Conservation (phyloP, 2,329 filamentous ascomycete genomes). For the Monosporascus ibericus region DNA sequence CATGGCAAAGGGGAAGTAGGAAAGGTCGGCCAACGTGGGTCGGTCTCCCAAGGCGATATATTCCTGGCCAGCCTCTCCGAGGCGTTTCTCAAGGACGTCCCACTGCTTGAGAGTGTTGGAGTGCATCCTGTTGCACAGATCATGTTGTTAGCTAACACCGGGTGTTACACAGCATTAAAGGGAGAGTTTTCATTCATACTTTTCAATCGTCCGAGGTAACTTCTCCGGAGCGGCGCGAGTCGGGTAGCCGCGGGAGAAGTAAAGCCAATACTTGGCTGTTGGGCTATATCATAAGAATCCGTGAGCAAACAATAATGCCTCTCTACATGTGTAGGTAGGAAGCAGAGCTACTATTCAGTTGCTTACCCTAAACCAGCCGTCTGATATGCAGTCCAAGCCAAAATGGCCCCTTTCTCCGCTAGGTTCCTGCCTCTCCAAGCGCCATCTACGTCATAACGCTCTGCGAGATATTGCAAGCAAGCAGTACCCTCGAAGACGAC, state of each 20-base stretch:
- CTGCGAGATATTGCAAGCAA: conserved; percentile 30
- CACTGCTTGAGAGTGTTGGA: conserved; percentile 20
- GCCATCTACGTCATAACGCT: conserved; percentile 29
- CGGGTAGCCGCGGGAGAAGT: conserved; percentile 24
- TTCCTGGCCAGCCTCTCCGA: conserved; percentile 17
- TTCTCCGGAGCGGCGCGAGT: conserved; percentile 16
- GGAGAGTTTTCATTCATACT: conserved; percentile 1
- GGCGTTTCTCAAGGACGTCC: conserved; percentile 21
- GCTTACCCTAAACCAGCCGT: conserved; percentile 29
- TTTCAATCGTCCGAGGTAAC: conserved; percentile 10
- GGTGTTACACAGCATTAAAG: too few species aligned
- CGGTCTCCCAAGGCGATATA: conserved; percentile 29
- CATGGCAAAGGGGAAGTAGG: conserved; percentile 31
- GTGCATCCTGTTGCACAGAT: conserved; percentile 14
- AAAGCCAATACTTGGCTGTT: conserved; percentile 31
- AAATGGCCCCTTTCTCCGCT: conserved; percentile 21
- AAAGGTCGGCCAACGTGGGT: conserved; percentile 29
- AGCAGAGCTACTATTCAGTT: neutral
- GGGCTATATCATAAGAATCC: conserved; percentile 6
- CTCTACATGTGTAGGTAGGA: too few species aligned
- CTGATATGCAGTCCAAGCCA: conserved; percentile 29
- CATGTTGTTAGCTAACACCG: neutral
- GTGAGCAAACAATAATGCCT: too few species aligned
- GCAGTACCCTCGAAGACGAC: conserved; percentile 32
- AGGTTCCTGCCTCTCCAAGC: conserved; percentile 24